Evolutionary conservation across 1,139 yeast genomes (phyloP).

Genomic region (Hanseniaspora gamundiae): DNA sequence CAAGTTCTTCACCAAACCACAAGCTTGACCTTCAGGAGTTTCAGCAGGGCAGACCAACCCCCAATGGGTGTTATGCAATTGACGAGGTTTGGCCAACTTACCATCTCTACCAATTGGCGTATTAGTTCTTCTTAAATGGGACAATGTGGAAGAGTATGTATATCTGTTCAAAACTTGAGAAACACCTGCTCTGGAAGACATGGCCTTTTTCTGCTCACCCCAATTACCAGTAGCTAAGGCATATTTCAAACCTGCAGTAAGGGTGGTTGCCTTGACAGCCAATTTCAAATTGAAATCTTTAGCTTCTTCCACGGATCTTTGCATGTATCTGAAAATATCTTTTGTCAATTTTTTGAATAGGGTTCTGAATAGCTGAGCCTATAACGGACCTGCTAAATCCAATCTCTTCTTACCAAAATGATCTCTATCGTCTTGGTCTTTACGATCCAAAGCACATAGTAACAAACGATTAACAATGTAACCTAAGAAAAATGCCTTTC

Average conservation of each 20-base stretch:
- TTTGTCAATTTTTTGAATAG: slow-evolving; percentile 86
- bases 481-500: slow-evolving; percentile 94
- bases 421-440: slow-evolving; percentile 98
- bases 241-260: slow-evolving; percentile 93
- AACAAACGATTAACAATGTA: slow-evolving; percentile 94
- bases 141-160: slow-evolving; percentile 91
- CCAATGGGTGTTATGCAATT: slow-evolving; percentile 98
- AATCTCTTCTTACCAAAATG: slow-evolving; percentile 97
- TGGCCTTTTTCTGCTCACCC: slow-evolving; percentile 99
- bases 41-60: slow-evolving; percentile 99
- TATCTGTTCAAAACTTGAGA: slow-evolving; percentile 97
- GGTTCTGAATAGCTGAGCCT: slow-evolving; percentile 90
- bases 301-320: slow-evolving; percentile 95
- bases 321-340: slow-evolving; percentile 96
- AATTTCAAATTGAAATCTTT: slow-evolving; percentile 91
- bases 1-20: slow-evolving; percentile 95
- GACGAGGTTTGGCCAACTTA: slow-evolving; percentile 96
- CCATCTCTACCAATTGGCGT: slow-evolving; percentile 99
- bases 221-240: slow-evolving; percentile 98
- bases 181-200: slow-evolving; percentile 98
- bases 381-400: slow-evolving; percentile 95
- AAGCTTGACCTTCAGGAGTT: slow-evolving; percentile 99
- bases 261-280: slow-evolving; percentile 94
- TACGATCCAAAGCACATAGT: slow-evolving; percentile 90
- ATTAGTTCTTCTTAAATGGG: slow-evolving; percentile 96